Base-by-base conservation (phyloP, 257 asterid species). In the Primulina eburnea region DNA sequence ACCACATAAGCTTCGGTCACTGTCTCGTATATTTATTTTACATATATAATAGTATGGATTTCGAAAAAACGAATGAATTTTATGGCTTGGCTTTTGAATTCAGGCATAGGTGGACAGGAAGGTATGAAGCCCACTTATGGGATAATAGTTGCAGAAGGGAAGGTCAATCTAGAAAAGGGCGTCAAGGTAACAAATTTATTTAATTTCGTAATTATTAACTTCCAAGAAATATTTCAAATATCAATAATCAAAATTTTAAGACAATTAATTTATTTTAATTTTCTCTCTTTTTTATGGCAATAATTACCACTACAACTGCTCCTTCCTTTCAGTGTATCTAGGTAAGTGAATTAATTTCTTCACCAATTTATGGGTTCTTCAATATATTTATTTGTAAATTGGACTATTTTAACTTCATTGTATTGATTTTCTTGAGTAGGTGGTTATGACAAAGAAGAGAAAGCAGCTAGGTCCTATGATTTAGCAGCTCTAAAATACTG, bases 91-190 rank as follows among this genome's bases (percentile, higher is more conserved):
- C 60, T 69, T 34, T 14, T 32, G 50, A 17, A 9, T 76, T 18
- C 30, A 91, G 98, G 85, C 98, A 92, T 81, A 86, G 98, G 71
- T 92, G 98, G 97, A 91, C 97, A 0, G 97, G 97, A 29, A 86
- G 97, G 70, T 91, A 91, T 74, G 97, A 91, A 79, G 97, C 97
- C 1, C 98, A 92, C 79, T 81, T 92, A 1, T 92, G 98, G 98
- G 98, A 92, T 76, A 92, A 92, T 73, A 89, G 92, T 71, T 89
- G 98, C 80, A 86, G 98, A 69, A 85, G 98, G 75, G 98, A 89
- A 76, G 98, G 96, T 0, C 98, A 92, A 60, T 88, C 96, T 1
- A 81, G 98, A 30, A 92, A 92, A 80, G 98, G 98, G 70, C 96
- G 97, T 69, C 98, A 92, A 88, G 96, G 97, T 91, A 67, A 32